Base-by-base conservation (phyloP, 75 land plant species). In the Larix kaempferi region DNA sequence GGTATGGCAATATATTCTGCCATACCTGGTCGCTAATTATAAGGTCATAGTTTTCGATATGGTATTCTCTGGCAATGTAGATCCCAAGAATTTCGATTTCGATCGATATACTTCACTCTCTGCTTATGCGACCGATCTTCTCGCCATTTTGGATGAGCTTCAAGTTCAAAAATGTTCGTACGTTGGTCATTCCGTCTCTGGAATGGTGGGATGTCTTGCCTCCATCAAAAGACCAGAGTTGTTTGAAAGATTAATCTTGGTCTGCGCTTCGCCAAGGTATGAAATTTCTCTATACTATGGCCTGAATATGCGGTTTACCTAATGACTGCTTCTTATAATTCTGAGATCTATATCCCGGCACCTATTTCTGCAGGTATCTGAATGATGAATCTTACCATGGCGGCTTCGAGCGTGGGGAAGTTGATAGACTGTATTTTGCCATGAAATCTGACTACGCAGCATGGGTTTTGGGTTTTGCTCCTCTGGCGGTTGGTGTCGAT, bases 151-250 rank as follows among this genome's bases (percentile, higher is more conserved):
- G 57, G 89, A 90, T 16, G 88, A 89, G 73, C 60, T 89, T 33
- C 23, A 77, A 21, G 19, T 91, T 57, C 49, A 57, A 14, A 57
- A 69, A 7, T 67, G 74, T 10, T 63, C 88, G 0, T 88, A 82
- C 61, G 80, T 93, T 25, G 96, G 96, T 0, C 96, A 93, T 71
- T 93, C 96, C 71, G 86, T 91, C 84, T 83, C 96, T 21, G 91
- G 87, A 61, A 87, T 93, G 91, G 73, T 93, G 63, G 96, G 96
- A 5, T 93, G 96, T 77, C 73, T 93, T 59, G 94, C 96, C 54
- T 89, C 94, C 73, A 39, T 86, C 22, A 76, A 82, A 58, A 85
- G 87, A 73, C 96, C 96, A 23, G 83, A 84, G 1, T 81, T 91
- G 73, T 93, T 93, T 77, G n/a, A 69, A 17, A 83, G 78, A 21